Base-by-base conservation (phyloP, 768 basidiomycete genomes). In the Leccinum incarnatum region DNA sequence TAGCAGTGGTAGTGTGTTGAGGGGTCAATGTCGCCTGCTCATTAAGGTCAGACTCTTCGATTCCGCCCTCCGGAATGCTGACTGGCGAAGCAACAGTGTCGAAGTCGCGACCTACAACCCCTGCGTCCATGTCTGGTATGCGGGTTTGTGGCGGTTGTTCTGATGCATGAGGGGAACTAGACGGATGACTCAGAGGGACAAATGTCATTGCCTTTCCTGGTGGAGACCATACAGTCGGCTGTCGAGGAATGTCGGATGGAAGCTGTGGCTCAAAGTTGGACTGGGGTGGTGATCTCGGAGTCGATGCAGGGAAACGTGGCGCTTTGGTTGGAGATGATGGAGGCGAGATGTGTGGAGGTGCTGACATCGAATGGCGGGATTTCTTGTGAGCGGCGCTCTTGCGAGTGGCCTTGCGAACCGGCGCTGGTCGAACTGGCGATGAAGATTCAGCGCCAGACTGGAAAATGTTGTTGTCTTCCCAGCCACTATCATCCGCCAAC, bases 381-480 rank as follows among this genome's bases (percentile, higher is more conserved):
- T 81, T 87, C 46, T 78, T 81, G 5, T 77, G 67, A 7, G 58
- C 63, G 59, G 64, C 58, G 67, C 69, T 59, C 61, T 76, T 79
- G 61, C 81, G 75, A 58, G 79, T 68, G 48, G 77, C 62, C 72
- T 79, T 79, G 63, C 78, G 74, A 58, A 74, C 59, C 48, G 86
- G 87, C 5, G 86, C 82, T 36, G 87, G 84, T 17, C 86, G 86
- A 10, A 70, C 72, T 34, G 91, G 91, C 14, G 90, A 92, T 7
- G 90, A 90, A n/a, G 88, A 89, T 65, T 93, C 91, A 5, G 88
- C 87, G n/a, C 90, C 91, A 9, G 90, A 92, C 68, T 94, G 91
- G 70, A 94, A 94, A 29, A 92, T 84, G 62, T 94, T 93, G 67
- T 91, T 92, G 63, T 93, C 91, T 67, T 93, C 91, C 91, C 91